Evolutionary conservation across 352 stramenopile species (phyloP).

Genomic region (Blastocystis hominis): DNA sequence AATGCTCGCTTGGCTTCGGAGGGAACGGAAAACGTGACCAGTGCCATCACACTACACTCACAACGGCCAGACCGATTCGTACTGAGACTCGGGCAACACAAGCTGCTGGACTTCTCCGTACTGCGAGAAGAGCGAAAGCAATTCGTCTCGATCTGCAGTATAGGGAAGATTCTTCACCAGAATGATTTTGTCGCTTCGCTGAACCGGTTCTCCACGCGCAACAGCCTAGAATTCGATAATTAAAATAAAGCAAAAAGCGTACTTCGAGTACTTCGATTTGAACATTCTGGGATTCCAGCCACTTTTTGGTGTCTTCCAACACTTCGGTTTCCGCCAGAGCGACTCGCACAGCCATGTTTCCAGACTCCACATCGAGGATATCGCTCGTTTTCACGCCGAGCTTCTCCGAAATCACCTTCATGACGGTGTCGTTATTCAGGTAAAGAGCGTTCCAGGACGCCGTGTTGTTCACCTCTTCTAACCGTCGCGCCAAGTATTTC

Average conservation of each 20-base stretch:
- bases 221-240: constrained; percentile 54
- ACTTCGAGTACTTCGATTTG: constrained; percentile 83
- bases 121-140: constrained; percentile 84
- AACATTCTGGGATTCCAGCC: constrained; percentile 83
- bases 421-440: constrained; percentile 74
- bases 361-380: constrained; percentile 83
- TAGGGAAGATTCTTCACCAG: constrained; percentile 95
- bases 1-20: constrained; percentile 87
- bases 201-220: constrained; percentile 64
- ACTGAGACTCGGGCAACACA: constrained; percentile 78
- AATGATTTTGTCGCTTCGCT: constrained; percentile 84
- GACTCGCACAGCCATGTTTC: constrained; percentile 90
- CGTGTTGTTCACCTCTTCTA: constrained; percentile 68
- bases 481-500: constrained; percentile 72
- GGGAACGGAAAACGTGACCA: constrained; percentile 87
- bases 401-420: constrained; percentile 66
- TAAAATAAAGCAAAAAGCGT: neutral
- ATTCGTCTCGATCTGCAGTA: constrained; percentile 80
- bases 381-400: constrained; percentile 82
- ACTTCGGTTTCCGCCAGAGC: constrained; percentile 92
- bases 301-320: constrained; percentile 91
- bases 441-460: constrained; percentile 89
- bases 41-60: constrained; percentile 70
- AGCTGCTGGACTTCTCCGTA: constrained; percentile 76
- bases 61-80: neutral